These are phyloP conservation scores for Penicillium canescens DNA, from an alignment of 495 filamentous ascomycete genomes.

Conservation along the genomic window DNA sequence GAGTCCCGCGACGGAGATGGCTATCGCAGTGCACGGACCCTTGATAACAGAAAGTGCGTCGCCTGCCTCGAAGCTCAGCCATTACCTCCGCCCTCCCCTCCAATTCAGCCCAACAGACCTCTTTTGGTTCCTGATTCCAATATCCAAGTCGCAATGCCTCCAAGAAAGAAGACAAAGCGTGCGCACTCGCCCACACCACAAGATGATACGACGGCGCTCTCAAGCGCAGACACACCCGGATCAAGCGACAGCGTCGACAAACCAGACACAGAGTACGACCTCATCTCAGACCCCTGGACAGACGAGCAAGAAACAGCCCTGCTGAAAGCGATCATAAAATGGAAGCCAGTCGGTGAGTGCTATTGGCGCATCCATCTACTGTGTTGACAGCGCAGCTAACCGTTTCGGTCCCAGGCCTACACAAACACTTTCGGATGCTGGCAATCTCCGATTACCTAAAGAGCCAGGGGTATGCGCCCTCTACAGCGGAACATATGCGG, in stretches of 20 bases:
- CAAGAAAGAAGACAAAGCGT: conserved; percentile 61
- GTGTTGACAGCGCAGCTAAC: neutral
- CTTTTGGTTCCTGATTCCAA: neutral
- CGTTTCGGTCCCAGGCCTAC: conserved; percentile 65
- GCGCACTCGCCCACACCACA: conserved; percentile 34
- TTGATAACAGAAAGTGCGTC: conserved; percentile 29
- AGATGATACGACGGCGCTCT: conserved; percentile 38
- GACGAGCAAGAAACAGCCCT: conserved; percentile 91
- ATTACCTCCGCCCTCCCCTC: neutral
- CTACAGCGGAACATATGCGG: conserved; percentile 70
- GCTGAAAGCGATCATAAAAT: conserved; percentile 85
- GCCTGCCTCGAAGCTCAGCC: conserved; percentile 11
- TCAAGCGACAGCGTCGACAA: conserved; percentile 34
- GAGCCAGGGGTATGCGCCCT: conserved; percentile 78
- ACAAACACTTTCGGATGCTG: conserved; percentile 97
- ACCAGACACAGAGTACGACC: conserved; percentile 39
- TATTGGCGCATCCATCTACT: neutral
- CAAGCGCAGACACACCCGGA: conserved; percentile 34
- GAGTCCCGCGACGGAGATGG: conserved; percentile 17
- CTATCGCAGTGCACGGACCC: conserved; percentile 37
- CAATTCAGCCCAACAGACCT: neutral
- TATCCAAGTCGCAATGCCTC: conserved; percentile 60
- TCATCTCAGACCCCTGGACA: conserved; percentile 78
- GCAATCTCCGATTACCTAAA: conserved; percentile 82
- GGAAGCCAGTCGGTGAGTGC: conserved; percentile 86